phyloP scores from a whole-genome alignment of 106 monocot species.

The Dendrobium huoshanense region DNA sequence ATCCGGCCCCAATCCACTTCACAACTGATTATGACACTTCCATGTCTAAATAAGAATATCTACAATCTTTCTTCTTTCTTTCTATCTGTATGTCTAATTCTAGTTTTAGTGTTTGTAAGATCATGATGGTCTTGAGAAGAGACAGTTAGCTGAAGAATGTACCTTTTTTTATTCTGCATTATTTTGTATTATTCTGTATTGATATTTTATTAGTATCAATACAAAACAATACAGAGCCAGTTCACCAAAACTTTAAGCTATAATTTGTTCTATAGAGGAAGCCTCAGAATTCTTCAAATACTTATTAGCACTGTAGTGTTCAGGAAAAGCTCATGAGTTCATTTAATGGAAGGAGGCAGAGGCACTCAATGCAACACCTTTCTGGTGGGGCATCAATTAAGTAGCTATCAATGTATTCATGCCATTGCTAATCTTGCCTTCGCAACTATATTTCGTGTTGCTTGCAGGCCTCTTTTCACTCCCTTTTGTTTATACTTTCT shows the following conservation, averaged over 20 bases:
- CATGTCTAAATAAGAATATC: too few relatives aligned
- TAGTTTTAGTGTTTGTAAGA: not conserved
- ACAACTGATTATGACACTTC: not conserved
- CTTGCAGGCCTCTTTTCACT: not conserved
- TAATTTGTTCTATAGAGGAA: not conserved
- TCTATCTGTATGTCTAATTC: not conserved
- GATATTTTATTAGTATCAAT: not conserved
- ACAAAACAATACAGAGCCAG: not conserved
- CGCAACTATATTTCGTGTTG: not conserved
- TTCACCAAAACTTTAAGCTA: not conserved
- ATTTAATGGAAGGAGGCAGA: conserved; percentile 1
- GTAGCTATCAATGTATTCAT: not conserved
- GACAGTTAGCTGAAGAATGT: not conserved
- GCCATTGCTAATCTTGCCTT: not conserved
- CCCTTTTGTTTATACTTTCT: not conserved
- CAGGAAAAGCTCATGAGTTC: conserved; percentile 3
- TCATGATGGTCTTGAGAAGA: too few relatives aligned
- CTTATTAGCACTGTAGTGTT: not conserved
- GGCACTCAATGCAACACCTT: conserved; percentile 1
- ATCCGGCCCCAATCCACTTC: not conserved
- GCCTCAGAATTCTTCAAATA: not conserved
- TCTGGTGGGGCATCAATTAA: not conserved
- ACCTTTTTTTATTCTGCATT: not conserved
- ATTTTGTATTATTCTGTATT: conserved; percentile 1
- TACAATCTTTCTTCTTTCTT: not conserved